Evolutionary conservation across 2,329 filamentous ascomycete species (phyloP).

Genomic region (Ascochyta koolunga): DNA sequence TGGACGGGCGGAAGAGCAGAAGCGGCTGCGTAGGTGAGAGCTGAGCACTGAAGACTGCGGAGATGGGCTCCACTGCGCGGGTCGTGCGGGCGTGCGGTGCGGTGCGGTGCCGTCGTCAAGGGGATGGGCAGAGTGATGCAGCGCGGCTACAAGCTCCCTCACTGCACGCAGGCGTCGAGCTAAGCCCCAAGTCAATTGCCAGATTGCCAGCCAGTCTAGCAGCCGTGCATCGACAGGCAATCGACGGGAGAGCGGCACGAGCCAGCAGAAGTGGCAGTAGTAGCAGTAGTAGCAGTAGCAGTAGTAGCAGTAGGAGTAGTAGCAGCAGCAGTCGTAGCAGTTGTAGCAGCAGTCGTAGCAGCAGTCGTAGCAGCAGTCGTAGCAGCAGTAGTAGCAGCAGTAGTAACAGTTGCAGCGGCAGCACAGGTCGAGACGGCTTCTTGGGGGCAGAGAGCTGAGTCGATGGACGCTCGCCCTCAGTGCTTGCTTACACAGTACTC

Average conservation of each 20-base stretch:
- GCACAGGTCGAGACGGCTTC: not conserved
- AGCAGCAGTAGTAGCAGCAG: not conserved
- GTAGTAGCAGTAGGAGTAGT: not conserved
- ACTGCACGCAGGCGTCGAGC: conserved; percentile 1
- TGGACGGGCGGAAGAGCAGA: not conserved
- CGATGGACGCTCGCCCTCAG: not conserved
- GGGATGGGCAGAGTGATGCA: conserved; percentile 5
- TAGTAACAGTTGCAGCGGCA: not conserved
- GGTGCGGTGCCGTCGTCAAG: not conserved
- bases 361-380: no score
- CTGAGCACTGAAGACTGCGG: not conserved
- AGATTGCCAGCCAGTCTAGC: not conserved
- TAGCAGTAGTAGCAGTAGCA: not conserved
- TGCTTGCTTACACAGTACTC: not conserved
- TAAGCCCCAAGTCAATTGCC: conserved; percentile 7
- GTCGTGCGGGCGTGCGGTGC: not conserved
- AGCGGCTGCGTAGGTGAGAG: not conserved
- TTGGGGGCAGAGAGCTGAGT: conserved; percentile 7
- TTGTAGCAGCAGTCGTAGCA: not conserved
- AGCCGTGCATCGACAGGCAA: conserved; percentile 10
- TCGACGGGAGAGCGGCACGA: conserved; percentile 11
- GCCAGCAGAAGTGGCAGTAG: conserved; percentile 3
- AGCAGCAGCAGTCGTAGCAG: not conserved
- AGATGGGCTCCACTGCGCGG: conserved; percentile 4
- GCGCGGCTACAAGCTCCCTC: conserved; percentile 13